Evolutionary conservation across 148 eudicot genomes (phyloP).

Genomic region (Fallopia convolvulus): DNA sequence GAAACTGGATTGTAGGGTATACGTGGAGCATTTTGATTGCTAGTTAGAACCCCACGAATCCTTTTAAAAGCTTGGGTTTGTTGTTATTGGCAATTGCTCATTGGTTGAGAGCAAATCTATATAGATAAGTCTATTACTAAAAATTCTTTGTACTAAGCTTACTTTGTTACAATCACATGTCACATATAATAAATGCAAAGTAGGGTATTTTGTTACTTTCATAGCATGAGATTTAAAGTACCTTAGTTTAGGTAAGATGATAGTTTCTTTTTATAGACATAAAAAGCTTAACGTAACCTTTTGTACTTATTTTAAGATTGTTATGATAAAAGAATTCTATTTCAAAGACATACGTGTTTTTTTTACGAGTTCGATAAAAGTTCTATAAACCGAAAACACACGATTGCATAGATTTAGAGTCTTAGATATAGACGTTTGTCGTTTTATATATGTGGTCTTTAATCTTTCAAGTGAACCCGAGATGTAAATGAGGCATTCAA

Average conservation of each 20-base stretch:
- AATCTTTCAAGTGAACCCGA: background rate
- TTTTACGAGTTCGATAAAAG: background rate
- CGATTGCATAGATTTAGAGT: background rate
- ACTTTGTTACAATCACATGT: background rate
- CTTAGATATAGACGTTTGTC: background rate
- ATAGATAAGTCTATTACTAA: background rate
- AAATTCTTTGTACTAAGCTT: background rate
- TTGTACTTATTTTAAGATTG: no score
- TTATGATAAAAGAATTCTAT: background rate
- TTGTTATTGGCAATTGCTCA: background rate
- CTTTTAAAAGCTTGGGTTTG: background rate
- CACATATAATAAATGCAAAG: background rate
- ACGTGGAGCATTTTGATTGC: background rate
- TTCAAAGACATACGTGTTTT: background rate
- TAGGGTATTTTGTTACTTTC: background rate
- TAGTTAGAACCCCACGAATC: background rate
- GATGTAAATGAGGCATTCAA: background rate
- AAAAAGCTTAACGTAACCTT: background rate
- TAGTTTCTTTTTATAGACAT: no score
- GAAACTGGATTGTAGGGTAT: background rate
- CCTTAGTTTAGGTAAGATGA: no score
- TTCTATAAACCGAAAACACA: background rate
- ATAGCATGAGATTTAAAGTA: background rate
- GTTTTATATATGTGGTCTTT: background rate
- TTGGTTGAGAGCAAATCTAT: conserved; percentile 6